Evolutionary conservation across 164 flowering plant genomes (phyloP).

Genomic region (Umbilicus rupestris): DNA sequence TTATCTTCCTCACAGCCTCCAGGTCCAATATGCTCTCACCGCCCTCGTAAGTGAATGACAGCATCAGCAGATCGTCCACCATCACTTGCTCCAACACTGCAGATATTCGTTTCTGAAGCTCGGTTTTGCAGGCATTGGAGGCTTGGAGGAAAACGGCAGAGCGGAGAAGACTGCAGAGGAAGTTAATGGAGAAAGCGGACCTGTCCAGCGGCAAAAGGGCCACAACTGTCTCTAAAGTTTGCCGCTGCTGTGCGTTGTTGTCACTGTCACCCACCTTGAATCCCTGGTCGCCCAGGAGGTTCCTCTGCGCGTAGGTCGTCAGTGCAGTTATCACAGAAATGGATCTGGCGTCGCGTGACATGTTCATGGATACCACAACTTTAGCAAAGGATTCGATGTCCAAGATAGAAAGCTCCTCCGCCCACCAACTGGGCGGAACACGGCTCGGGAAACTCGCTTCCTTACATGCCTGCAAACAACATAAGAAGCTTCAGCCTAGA

Average conservation of each 20-base stretch:
- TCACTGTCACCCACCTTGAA: no score
- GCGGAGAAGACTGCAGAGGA: constrained; percentile 74
- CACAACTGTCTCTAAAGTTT: constrained; percentile 50
- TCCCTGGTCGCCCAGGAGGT: no score
- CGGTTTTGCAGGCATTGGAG: constrained; percentile 37
- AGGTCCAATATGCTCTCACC: constrained; percentile 77
- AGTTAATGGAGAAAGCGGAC: constrained; percentile 52
- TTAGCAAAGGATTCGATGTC: constrained; percentile 36
- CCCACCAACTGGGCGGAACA: constrained; percentile 84
- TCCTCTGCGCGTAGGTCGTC: constrained; percentile 60
- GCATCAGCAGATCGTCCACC: constrained; percentile 65
- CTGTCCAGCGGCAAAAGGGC: constrained; percentile 57
- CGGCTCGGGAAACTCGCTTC: constrained; percentile 80
- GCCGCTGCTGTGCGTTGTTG: constrained; percentile 58
- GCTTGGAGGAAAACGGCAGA: constrained; percentile 56
- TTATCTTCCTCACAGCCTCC: constrained; percentile 67
- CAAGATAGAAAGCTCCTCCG: constrained; percentile 60
- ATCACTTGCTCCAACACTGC: constrained; percentile 59
- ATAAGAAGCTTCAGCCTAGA: no score
- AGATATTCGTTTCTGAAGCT: constrained; percentile 71
- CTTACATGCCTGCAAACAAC: constrained; percentile 40
- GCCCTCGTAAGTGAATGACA: constrained; percentile 29
- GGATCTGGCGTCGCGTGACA: constrained; percentile 49
- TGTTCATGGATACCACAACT: constrained; percentile 46
- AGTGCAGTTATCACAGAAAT: constrained; percentile 47